phyloP scores from a whole-genome alignment of 192 early-diverging fungal species.

The Backusella luteola region DNA sequence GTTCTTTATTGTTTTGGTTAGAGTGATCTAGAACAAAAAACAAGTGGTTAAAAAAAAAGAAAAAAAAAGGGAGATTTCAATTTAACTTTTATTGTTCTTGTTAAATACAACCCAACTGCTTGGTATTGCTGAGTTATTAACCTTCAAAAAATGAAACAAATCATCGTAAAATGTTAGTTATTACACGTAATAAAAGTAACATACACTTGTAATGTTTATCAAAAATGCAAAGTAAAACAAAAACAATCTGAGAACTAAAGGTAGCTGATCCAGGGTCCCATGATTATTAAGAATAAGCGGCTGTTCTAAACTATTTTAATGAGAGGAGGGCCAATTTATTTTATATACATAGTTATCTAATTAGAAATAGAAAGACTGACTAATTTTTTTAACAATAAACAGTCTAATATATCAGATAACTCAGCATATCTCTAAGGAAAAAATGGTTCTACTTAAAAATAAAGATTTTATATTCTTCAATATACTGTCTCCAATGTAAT shows the following conservation, averaged over 20 bases:
- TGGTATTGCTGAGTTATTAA: too few relatives aligned
- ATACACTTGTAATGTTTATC: background rate
- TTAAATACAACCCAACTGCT: too few relatives aligned
- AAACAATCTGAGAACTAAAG: background rate
- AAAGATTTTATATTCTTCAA: background rate
- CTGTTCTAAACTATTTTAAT: background rate
- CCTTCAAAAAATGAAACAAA: too few relatives aligned
- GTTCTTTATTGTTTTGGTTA: background rate
- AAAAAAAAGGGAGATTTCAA: background rate
- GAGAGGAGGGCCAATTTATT: too few relatives aligned
- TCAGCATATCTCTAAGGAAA: too few relatives aligned
- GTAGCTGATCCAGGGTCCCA: background rate
- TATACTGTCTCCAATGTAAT: background rate
- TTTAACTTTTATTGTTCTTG: too few relatives aligned
- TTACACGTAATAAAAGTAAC: background rate
- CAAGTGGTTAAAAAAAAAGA: background rate
- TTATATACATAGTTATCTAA: too few relatives aligned
- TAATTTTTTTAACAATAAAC: background rate
- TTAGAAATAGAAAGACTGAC: too few relatives aligned
- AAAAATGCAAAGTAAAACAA: background rate
- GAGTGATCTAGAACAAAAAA: background rate
- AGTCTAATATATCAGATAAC: background rate
- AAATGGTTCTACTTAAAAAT: background rate
- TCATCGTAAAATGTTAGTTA: background rate
- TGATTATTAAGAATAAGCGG: background rate